phyloP scores from a whole-genome alignment of 495 filamentous ascomycete genomes.

The Astrothelium subdiscretum region DNA sequence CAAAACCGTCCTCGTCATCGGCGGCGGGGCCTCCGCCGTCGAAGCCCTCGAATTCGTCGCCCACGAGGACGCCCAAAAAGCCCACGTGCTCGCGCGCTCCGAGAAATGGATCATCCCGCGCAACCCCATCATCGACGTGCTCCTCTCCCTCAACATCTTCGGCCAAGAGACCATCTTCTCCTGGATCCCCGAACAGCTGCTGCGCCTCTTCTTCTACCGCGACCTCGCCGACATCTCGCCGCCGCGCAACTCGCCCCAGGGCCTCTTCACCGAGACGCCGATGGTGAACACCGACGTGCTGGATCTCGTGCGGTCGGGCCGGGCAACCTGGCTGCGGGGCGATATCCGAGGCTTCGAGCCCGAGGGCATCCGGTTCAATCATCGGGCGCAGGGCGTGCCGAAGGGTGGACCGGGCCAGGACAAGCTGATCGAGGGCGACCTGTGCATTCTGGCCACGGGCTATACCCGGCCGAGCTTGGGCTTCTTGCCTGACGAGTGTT shows the following conservation, averaged over 20 bases:
- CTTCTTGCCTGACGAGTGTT: slow-evolving; percentile 62
- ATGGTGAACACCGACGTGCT: slow-evolving; percentile 81
- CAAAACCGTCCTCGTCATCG: slow-evolving; percentile 65
- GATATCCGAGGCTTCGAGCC: slow-evolving; percentile 58
- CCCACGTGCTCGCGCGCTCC: slow-evolving; percentile 61
- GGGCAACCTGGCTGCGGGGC: slow-evolving; percentile 68
- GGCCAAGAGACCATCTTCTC: slow-evolving; percentile 63
- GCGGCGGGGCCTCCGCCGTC: slow-evolving; percentile 70
- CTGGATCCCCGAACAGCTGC: slow-evolving; percentile 64
- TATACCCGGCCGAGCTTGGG: slow-evolving; percentile 58
- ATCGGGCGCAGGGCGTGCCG: slow-evolving; percentile 58
- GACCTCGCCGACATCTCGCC: slow-evolving; percentile 72
- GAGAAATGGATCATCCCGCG: slow-evolving; percentile 89
- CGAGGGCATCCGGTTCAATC: slow-evolving; percentile 56
- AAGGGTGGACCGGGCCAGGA: slow-evolving; percentile 59
- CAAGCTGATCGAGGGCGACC: slow-evolving; percentile 52
- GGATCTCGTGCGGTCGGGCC: slow-evolving; percentile 61
- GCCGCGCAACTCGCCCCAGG: slow-evolving; percentile 34
- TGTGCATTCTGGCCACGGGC: slow-evolving; percentile 76
- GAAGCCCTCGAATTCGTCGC: slow-evolving; percentile 76
- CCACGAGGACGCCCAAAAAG: slow-evolving; percentile 49
- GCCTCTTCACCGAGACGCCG: slow-evolving; percentile 69
- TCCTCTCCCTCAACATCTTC: slow-evolving; percentile 67
- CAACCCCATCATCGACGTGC: slow-evolving; percentile 58
- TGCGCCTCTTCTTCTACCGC: slow-evolving; percentile 73